Evolutionary conservation across 2,329 filamentous ascomycete species (phyloP), one percentile per base, ranked within the genome.

Genomic region (Apiospora marii): DNA sequence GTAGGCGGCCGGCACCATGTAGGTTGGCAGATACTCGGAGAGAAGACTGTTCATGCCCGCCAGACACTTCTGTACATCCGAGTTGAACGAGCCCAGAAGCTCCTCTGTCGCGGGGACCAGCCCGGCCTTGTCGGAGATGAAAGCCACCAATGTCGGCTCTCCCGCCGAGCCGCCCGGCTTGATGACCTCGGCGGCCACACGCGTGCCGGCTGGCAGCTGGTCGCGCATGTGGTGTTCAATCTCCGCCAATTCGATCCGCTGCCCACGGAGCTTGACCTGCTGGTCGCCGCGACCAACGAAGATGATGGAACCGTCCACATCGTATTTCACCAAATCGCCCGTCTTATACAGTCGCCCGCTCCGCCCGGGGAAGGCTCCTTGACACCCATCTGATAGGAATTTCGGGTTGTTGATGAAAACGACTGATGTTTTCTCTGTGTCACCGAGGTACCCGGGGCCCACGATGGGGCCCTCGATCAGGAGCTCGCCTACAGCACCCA

Each of bases 1-100:
- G 70, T 86, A 87, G 2, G 83, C 83, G 0, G 84, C 82, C 0
- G 86, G 86, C 0, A 87, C 81, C 86, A 87, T 87, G 77, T 87
- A 87, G 48, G 78, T 75, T 0, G 81, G 81, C 5, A 81, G 74
- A 51, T 81, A 74, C 68, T 84, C 82, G 0, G 81, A 80, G 5
- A 86, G 75, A 41, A 74, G 70, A 19, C 73, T 58, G 69, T 77
- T 79, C 73, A 79, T 79, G 4, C 72, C 71, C 0, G 74, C 70
- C 24, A 82, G 78, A 14, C 81, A 77, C 76, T 80, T 72, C 67
- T 74, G 71, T 41, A 81, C 58, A 72, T 76, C 70, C 49, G 79
- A 14, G 74, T 75, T 77, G 73, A 80, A 64, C 70, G 74, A 76
- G 1, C 76, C 77, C 5, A 80, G 69, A n/a, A 80, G 77, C 24